Percentiles rank a stretch among this genome's conserved stretches.
phyloP scores from a whole-genome alignment of 805 yeast genomes.

The Yamadazyma insecticola region DNA sequence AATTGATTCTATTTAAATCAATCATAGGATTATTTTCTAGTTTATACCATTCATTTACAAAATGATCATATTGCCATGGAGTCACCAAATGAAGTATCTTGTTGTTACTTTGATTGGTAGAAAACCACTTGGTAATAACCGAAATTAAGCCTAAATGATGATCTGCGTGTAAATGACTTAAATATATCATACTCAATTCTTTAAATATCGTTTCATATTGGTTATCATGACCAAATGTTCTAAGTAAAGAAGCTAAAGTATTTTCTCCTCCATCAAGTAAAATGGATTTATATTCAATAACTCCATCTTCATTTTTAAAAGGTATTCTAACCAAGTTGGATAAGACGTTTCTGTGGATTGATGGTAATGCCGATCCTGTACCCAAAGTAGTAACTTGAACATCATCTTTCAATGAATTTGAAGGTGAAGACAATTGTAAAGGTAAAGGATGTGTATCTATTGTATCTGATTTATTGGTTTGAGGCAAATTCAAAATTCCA shows the following conservation, averaged over 20 bases:
- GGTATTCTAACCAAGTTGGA: conserved; percentile 78
- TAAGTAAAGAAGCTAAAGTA: conserved; percentile 65
- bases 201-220: conserved; percentile 39
- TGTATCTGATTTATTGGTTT: conserved; percentile 11
- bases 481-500: conserved; percentile 13
- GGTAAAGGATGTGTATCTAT: conserved; percentile 17
- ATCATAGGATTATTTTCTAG: conserved; percentile 35
- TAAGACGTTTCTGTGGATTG: conserved; percentile 78
- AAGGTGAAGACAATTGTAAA: conserved; percentile 10
- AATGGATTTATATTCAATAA: conserved; percentile 37
- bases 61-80: conserved; percentile 71
- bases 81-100: conserved; percentile 53
- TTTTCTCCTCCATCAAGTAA: conserved; percentile 96
- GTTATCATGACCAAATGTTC: conserved; percentile 53
- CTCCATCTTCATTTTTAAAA: conserved; percentile 15
- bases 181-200: conserved; percentile 61
- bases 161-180: conserved; percentile 95
- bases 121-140: conserved; percentile 65
- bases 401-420: conserved; percentile 36
- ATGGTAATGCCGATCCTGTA: conserved; percentile 90
- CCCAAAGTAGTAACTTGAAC: conserved; percentile 78
- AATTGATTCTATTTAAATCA: conserved; percentile 40
- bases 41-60: conserved; percentile 63
- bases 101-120: conserved; percentile 25
- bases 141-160: conserved; percentile 86